phyloP scores from a whole-genome alignment of 148 eudicot species.

The Agrostemma githago region DNA sequence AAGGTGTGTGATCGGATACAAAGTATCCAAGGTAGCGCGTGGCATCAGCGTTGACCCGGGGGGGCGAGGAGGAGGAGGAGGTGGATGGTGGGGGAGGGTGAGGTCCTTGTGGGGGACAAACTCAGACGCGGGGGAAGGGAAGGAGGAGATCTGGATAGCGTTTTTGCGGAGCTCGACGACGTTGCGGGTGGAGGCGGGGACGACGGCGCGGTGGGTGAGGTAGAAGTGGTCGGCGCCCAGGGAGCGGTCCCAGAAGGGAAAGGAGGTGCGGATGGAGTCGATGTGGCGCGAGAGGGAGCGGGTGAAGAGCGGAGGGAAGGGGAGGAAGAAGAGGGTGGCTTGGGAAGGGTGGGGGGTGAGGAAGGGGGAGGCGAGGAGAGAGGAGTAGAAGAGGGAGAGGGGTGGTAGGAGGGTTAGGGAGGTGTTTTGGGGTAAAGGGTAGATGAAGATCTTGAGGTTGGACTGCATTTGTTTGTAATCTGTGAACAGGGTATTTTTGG shows the following conservation, averaged over 20 bases:
- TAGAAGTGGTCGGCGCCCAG: conserved; percentile 87
- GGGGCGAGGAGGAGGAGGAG: conserved; percentile 11
- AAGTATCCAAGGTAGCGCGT: conserved; percentile 29
- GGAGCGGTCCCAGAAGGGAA: conserved; percentile 72
- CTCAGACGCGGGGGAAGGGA: conserved; percentile 47
- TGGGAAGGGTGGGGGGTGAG: conserved; percentile 46
- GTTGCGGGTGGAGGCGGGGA: conserved; percentile 45
- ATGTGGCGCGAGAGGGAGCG: conserved; percentile 51
- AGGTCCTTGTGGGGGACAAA: conserved; percentile 83
- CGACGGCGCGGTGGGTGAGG: conserved; percentile 53
- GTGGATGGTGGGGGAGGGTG: conserved; percentile 43
- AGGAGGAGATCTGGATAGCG: conserved; percentile 52
- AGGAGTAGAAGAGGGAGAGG: conserved; percentile 42
- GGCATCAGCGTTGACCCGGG: neutral
- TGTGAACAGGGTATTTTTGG: conserved; percentile 40
- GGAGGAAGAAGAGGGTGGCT: conserved; percentile 77
- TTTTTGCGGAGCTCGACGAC: conserved; percentile 72
- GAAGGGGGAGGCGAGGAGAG: conserved; percentile 47
- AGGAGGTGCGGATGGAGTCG: conserved; percentile 29
- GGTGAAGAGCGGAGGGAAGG: conserved; percentile 41
- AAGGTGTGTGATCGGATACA: conserved; percentile 15
- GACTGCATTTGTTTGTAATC: conserved; percentile 57
- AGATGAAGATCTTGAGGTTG: conserved; percentile 56
- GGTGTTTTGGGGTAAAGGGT: conserved; percentile 26
- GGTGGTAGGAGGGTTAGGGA: conserved; percentile 25